Conservation (phyloP, 2,329 filamentous ascomycete species). For the Trichoderma citrinoviride region DNA sequence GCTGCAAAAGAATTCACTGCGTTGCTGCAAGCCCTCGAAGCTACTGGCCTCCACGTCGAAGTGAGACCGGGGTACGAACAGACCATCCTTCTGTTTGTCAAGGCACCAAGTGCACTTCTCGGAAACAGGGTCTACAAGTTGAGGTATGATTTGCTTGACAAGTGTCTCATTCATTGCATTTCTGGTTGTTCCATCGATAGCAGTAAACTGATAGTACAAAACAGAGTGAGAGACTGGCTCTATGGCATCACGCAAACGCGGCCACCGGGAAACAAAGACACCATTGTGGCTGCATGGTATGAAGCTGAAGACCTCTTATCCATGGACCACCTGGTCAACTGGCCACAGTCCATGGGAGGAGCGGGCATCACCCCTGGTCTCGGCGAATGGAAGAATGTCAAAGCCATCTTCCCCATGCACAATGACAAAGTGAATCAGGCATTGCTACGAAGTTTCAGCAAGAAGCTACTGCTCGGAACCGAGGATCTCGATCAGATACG, state of each 20-base stretch:
- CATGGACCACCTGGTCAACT: slow-evolving; percentile 65
- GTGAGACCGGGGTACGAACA: slow-evolving; percentile 68
- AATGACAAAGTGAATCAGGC: slow-evolving; percentile 55
- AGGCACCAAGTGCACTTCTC: slow-evolving; percentile 60
- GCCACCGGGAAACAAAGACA: slow-evolving; percentile 53
- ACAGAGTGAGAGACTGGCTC: slow-evolving; percentile 71
- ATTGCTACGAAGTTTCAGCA: slow-evolving; percentile 57
- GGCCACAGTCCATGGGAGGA: slow-evolving; percentile 56
- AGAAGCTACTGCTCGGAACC: slow-evolving; percentile 47
- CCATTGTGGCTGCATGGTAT: slow-evolving; percentile 48
- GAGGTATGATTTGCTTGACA: slow-evolving; percentile 45
- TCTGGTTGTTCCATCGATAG: neutral
- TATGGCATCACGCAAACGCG: slow-evolving; percentile 65
- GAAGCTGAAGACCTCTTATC: slow-evolving; percentile 70
- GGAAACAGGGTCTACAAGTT: slow-evolving; percentile 66
- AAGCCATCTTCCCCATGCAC: slow-evolving; percentile 61
- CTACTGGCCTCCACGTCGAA: slow-evolving; percentile 65
- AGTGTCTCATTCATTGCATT: no score
- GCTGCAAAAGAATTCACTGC: slow-evolving; percentile 37
- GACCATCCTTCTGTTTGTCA: slow-evolving; percentile 65
- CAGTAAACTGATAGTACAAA: neutral
- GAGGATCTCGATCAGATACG: slow-evolving; percentile 59
- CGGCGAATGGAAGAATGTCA: slow-evolving; percentile 60
- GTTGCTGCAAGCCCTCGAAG: slow-evolving; percentile 58
- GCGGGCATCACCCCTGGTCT: slow-evolving; percentile 59